Evolutionary conservation across 2,329 filamentous ascomycete genomes (phyloP), one percentile per base, ranked within the genome.

Genomic region (Mariannaea elegans): DNA sequence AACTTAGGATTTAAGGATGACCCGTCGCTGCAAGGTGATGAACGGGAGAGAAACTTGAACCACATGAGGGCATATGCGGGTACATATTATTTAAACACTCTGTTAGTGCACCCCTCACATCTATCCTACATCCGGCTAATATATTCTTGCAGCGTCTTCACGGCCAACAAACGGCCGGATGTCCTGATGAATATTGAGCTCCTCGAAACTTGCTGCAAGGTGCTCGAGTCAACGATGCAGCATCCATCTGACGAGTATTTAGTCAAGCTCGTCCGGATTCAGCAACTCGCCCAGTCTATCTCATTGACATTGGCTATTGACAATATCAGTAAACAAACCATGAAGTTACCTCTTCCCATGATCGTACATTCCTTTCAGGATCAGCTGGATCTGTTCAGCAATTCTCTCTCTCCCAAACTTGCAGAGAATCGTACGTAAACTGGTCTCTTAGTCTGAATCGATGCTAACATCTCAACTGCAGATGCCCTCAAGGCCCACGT

Each of bases 51-150:
- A 73, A 72, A 71, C 19, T 63, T 83, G 9, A 80, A 84, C 55
- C 70, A 77, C 44, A 77, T 83, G 71, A 75, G 82, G 42, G 80
- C 81, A 0, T 83, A 81, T 66, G 76, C 77, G 1, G 82, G 81
- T 2, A 80, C 79, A 4, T 85, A 82, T 58, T 84, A 84, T 54
- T 64, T 84, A 4, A 80, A 82, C 27, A 81, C 81, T 7, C 65
- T 81, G 81, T 83, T 59, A 67, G 80, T 73, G 2, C 2, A 27
- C 8, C 27, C 12, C 21, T 14, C 7, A 4, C 12, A 10, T 13
- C 9, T 19, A 18, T 24, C 18, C 23, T 24, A 4, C 21, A 5
- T 8, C 2, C 24, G 18, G 55, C 64, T 44, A 44, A 56, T 16
- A 12, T 3, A 13, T 18, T 4, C 16, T 39, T 13, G 10, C 44